Base-by-base conservation (phyloP, 2,329 filamentous ascomycete species). In the Orbilia javanica region DNA sequence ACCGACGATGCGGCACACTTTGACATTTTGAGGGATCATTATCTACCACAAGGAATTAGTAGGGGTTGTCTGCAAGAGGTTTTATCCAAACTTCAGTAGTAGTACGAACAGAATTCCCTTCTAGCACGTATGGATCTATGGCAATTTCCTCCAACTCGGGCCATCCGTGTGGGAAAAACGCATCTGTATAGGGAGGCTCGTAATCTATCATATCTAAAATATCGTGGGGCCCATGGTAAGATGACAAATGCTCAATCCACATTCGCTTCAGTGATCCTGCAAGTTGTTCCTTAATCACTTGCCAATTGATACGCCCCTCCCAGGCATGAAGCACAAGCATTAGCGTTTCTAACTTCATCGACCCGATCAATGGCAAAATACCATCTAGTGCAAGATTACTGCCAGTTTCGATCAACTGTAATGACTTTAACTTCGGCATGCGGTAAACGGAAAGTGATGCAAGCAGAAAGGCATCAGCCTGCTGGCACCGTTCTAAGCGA, bases 141-240 rank as follows among this genome's bases (percentile, higher is more conserved):
- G 65, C 65, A 8, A 69, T 15, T 15, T 69, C 65, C 22, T 76
- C 72, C 18, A 69, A 44, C 6, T 29, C 34, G 8, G 72, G 72
- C 72, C 72, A 76, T 11, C 65, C 72, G 5, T 48, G 4, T 10
- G 65, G 72, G 36, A 69, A 69, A 22, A 76, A 76, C 0, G 31
- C 20, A 11, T 25, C 46, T 3, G 1, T 15, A 15, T 57, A 65
- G 0, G 55, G 46, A 29, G 25, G 11, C 4, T 15, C 15, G 1
- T 42, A 13, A n/a, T 65, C 48, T 29, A 8, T 22, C 46, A 60
- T 64, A 36, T 69, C 55, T 8, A 76, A 34, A 5, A 65, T 13
- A 4, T 39, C 8, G 6, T 39, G 27, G 0, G 44, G 27, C 4
- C 65, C 36, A 22, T 36, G 22, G 20, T 36, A 50, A 15, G 25